A percentile compares a stretch with the other conserved stretches of the same genome.
Evolutionary conservation across 305 asterid species (phyloP).

Genomic region (Rubia tinctorum): DNA sequence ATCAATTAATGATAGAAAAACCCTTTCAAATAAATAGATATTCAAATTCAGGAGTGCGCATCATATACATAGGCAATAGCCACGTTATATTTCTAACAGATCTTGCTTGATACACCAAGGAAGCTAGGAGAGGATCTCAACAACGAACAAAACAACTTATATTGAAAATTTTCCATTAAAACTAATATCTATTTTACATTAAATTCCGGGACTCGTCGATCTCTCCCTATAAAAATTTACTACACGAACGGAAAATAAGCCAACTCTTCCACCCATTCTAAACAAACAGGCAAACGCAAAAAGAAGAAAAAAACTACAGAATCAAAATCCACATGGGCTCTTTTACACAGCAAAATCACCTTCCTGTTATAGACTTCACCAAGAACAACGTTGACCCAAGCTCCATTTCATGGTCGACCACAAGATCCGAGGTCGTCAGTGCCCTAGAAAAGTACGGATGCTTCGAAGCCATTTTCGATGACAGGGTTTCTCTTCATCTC

Average conservation of each 20-base stretch:
- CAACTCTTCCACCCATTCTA: background rate
- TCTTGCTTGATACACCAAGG: no score
- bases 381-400: background rate
- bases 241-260: no score
- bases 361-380: conserved; percentile 22
- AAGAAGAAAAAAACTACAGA: background rate
- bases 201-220: background rate
- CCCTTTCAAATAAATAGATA: no score
- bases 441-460: conserved; percentile 73
- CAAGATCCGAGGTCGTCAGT: background rate
- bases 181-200: no score
- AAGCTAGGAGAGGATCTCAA: no score
- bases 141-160: no score
- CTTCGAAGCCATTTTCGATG: conserved; percentile 47
- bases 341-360: conserved; percentile 29
- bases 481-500: conserved; percentile 35
- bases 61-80: no score
- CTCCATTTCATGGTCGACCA: background rate
- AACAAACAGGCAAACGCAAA: background rate
- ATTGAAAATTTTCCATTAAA: no score
- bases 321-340: conserved; percentile 39
- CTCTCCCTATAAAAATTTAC: background rate
- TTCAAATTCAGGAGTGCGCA: no score
- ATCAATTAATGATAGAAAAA: no score
- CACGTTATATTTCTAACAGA: no score